Evolutionary conservation across 2,329 filamentous ascomycete species (phyloP).

Genomic region (Geosmithia putterillii): DNA sequence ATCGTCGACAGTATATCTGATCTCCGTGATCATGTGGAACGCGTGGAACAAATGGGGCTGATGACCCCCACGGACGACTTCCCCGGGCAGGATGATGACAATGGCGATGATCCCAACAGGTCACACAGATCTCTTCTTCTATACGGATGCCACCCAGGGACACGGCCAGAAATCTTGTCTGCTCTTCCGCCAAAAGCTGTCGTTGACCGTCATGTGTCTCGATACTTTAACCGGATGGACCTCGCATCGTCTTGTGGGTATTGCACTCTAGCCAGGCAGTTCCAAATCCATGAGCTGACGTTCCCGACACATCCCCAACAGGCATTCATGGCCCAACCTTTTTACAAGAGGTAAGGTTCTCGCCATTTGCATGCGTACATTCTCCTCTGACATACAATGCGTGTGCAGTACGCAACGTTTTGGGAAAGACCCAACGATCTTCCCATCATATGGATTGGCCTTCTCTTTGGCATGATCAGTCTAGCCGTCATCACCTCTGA

Average conservation of each 20-base stretch:
- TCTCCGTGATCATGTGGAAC: conserved; percentile 20
- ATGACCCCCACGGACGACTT: neutral
- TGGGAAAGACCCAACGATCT: conserved; percentile 23
- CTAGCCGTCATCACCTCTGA: conserved; percentile 15
- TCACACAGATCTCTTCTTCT: conserved; percentile 13
- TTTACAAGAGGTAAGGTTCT: conserved; percentile 3
- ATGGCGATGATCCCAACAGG: neutral
- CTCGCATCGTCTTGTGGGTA: conserved; percentile 1
- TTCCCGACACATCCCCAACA: too few species aligned
- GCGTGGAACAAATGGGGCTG: conserved; percentile 10
- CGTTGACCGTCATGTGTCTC: conserved; percentile 20
- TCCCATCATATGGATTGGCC: conserved; percentile 30
- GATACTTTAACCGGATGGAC: conserved; percentile 20
- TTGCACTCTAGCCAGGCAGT: conserved; percentile 5
- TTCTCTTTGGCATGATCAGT: conserved; percentile 32
- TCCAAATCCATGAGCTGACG: too few species aligned
- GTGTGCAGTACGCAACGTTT: conserved; percentile 26
- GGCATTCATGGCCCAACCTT: conserved; percentile 16
- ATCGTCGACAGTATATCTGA: conserved; percentile 26
- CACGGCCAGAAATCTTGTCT: conserved; percentile 16
- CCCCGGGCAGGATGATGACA: neutral
- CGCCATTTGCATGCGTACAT: too few species aligned
- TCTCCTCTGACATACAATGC: conserved; percentile 9
- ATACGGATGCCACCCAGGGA: conserved; percentile 14
- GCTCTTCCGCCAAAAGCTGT: conserved; percentile 16